Percentiles rank a stretch among this genome's conserved stretches.
These are phyloP conservation scores for Collybia sordida DNA, from an alignment of 768 basidiomycete genomes.

Conservation along the genomic window DNA sequence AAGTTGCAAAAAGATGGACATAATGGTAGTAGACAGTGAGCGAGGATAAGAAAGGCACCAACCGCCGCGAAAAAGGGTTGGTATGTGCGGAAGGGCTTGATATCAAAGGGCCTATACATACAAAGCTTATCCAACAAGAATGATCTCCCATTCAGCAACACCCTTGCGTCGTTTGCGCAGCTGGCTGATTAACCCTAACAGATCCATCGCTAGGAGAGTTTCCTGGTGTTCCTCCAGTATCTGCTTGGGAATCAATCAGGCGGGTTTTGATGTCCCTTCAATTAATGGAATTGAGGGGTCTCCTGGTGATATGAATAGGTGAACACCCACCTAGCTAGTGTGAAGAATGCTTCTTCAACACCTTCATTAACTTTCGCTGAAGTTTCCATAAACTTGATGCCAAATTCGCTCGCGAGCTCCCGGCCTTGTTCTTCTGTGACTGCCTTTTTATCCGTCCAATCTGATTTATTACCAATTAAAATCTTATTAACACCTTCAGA, in stretches of 20 bases:
- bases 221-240: slow-evolving; percentile 42
- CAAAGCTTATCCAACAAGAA: neutral
- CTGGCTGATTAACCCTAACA: slow-evolving; percentile 59
- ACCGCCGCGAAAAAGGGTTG: neutral
- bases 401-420: slow-evolving; percentile 89
- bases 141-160: slow-evolving; percentile 49
- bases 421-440: slow-evolving; percentile 92
- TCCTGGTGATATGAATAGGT: neutral
- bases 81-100: neutral
- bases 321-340: slow-evolving; percentile 78
- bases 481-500: slow-evolving; percentile 99
- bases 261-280: slow-evolving; percentile 94
- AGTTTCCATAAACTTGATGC: slow-evolving; percentile 97
- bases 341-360: slow-evolving; percentile 99
- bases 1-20: slow-evolving; percentile 20
- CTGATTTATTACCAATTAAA: slow-evolving; percentile 97
- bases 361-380: slow-evolving; percentile 96
- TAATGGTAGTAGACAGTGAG: slow-evolving; percentile 7
- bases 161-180: slow-evolving; percentile 37
- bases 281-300: neutral
- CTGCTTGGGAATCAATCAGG: slow-evolving; percentile 90
- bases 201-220: slow-evolving; percentile 50
- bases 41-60: slow-evolving; percentile 5
- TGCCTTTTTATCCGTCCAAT: slow-evolving; percentile 95
- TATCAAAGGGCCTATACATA: slow-evolving; percentile 3